These are phyloP conservation scores for Globisporangium yorkense DNA, from an alignment of 352 stramenopile species.

Conservation along the genomic window DNA sequence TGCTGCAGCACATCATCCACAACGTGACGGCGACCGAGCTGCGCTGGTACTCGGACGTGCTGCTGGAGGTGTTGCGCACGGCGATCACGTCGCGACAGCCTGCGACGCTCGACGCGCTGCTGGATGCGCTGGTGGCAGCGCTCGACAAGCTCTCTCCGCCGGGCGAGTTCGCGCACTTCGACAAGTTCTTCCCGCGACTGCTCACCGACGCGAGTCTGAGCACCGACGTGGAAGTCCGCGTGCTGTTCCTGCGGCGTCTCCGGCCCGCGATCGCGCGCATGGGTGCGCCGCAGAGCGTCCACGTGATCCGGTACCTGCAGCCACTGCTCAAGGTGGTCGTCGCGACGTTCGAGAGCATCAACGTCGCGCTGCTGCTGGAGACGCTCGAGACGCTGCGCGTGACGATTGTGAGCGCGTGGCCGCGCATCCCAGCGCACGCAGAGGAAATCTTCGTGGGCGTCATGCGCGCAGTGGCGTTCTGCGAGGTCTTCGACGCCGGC, in stretches of 20 bases:
- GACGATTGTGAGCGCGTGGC: constrained; percentile 55
- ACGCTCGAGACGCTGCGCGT: constrained; percentile 53
- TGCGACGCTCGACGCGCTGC: constrained; percentile 43
- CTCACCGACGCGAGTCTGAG: constrained; percentile 58
- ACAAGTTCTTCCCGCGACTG: constrained; percentile 59
- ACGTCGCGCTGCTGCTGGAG: constrained; percentile 37
- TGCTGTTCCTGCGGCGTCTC: constrained; percentile 51
- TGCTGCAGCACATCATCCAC: constrained; percentile 57
- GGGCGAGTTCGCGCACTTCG: constrained; percentile 54
- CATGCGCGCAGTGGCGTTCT: constrained; percentile 60
- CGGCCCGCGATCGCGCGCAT: constrained; percentile 38
- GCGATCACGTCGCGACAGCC: constrained; percentile 57
- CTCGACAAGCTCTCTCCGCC: constrained; percentile 60
- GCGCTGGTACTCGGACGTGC: constrained; percentile 72
- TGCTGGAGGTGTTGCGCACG: constrained; percentile 66
- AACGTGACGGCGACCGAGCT: constrained; percentile 70
- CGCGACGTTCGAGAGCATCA: constrained; percentile 60
- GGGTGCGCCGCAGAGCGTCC: constrained; percentile 60
- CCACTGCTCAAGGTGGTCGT: constrained; percentile 71
- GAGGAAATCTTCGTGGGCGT: constrained; percentile 67
- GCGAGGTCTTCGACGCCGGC: constrained; percentile 48
- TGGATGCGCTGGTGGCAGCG: constrained; percentile 48
- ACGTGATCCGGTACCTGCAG: constrained; percentile 71
- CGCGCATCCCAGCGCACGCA: constrained; percentile 56
- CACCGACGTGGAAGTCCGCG: constrained; percentile 48